Base-by-base conservation (phyloP, 169 alveolate species). In the Plasmodium relictum region DNA sequence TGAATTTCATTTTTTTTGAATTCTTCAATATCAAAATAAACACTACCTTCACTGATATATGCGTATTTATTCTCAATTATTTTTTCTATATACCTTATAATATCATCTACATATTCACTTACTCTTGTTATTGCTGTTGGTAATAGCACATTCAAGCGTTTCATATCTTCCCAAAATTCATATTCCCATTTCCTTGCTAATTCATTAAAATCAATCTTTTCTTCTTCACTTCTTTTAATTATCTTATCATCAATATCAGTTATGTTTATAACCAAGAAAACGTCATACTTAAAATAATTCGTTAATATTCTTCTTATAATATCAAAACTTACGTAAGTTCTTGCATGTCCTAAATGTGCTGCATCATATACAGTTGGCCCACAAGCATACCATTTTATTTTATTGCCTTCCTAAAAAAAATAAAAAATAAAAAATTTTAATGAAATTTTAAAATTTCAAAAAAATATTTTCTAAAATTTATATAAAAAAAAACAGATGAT, bases 271-370 rank as follows among this genome's bases (percentile, higher is more conserved):
- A 97, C 98, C 92, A 97, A 89, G 89, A 93, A 85, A 6, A 98
- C 98, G 88, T 98, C 98, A 91, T 98, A 98, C 71, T 98, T 98
- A 88, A 99, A 98, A 92, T 98, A 98, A 76, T 97, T 98, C 54
- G 94, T 93, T 95, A 98, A 69, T 5, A 98, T 96, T 87, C 99
- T 97, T 85, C 99, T 94, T 26, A 98, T 96, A 41, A 98, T 96
- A 93, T 99, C 99, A 74, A 97, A 97, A 52, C 98, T 95, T 31
- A 99, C 94, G 89, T 98, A 98, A 14, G 99, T 98, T 74, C 99
- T 95, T 10, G 99, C 99, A 92, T 99, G 99, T 0, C 99, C 99
- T 92, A 99, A 92, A 95, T 99, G 99, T 1, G 99, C 98, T 45
- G 98, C 94, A 89, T 97, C 99, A 95, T 98, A 98, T 2, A 98